Evolutionary conservation across 1,284 basidiomycete species (phyloP), one percentile per base, ranked within the genome.

Genomic region (Ustilago loliicola): DNA sequence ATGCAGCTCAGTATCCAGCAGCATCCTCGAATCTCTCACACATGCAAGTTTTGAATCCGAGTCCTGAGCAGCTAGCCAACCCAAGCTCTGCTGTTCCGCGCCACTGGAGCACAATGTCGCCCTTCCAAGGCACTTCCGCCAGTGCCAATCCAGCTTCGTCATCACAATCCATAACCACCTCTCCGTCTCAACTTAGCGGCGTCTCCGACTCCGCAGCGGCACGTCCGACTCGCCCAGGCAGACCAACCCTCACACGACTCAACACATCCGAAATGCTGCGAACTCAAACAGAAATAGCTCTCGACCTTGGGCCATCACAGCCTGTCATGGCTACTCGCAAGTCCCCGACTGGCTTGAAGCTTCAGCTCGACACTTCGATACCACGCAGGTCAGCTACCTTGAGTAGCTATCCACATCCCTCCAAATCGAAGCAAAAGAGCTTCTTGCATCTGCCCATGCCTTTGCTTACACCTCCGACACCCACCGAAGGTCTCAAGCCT

Each of bases 241-340:
- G 79, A 23, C 80, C 80, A 2, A 69, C 57, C 2, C 65, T 81
- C 7, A 60, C 77, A 1, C 71, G 80, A 17, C 64, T 81, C 40
- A 79, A 81, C 54, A 81, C 77, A 9, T 81, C 80, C 34, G 80
- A 81, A 61, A 66, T 76, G 40, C 23, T 77, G 48, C 69, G 65
- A 13, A 70, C 63, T 8, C 66, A 64, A 36, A 67, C 65, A 17
- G 56, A 11, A 52, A 57, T 57, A 29, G 47, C 55, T 17, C 42
- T 54, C 19, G 62, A 55, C 45, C 50, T 58, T n/a, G 53, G 29
- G 2, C 42, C 66, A 19, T 27, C 25, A 2, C 63, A 53, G n/a
- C 51, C 64, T 0, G 6, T 11, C 30, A 30, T 17, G 8, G 7
- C 54, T 4, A 52, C 25, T 25, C 69, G 68, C 54, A 62, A 50